Evolutionary conservation across 139 green algal genomes (phyloP).

Genomic region (Astrephomene gubernaculifera): DNA sequence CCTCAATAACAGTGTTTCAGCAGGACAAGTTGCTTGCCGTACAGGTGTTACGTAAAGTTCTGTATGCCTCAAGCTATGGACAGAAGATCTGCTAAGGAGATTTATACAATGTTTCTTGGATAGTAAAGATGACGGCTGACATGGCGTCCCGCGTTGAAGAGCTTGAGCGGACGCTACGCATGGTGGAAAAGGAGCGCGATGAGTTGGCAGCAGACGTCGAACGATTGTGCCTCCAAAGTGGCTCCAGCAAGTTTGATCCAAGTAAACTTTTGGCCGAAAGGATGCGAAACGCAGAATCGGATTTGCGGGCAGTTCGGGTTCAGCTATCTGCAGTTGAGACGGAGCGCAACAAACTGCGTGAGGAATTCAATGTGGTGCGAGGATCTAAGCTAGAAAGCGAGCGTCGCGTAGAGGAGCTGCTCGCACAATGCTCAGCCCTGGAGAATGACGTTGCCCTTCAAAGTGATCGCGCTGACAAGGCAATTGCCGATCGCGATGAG

Average conservation of each 20-base stretch:
- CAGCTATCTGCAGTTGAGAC: neutral
- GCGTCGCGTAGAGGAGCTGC: neutral
- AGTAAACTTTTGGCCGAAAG: neutral
- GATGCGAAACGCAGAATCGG: neutral
- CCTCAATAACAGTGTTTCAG: too few species aligned
- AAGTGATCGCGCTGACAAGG: constrained; percentile 1
- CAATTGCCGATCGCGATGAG: neutral
- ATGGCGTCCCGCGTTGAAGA: neutral
- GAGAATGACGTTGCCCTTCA: constrained; percentile 7
- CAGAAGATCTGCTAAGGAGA: neutral
- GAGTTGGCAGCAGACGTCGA: constrained; percentile 26
- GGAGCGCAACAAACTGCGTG: neutral
- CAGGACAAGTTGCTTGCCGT: too few species aligned
- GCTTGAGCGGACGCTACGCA: neutral
- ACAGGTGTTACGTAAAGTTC: too few species aligned
- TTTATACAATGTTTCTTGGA: too few species aligned
- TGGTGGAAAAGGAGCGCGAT: neutral
- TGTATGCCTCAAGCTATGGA: neutral
- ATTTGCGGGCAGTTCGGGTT: neutral
- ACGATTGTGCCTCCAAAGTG: constrained; percentile 7
- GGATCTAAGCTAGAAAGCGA: neutral
- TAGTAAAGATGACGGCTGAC: neutral
- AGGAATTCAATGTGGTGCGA: neutral
- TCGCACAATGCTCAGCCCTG: neutral
- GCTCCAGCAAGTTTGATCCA: constrained; percentile 6